These are phyloP conservation scores for Penicillium robsamsonii DNA, from an alignment of 495 filamentous ascomycete genomes.

Conservation along the genomic window DNA sequence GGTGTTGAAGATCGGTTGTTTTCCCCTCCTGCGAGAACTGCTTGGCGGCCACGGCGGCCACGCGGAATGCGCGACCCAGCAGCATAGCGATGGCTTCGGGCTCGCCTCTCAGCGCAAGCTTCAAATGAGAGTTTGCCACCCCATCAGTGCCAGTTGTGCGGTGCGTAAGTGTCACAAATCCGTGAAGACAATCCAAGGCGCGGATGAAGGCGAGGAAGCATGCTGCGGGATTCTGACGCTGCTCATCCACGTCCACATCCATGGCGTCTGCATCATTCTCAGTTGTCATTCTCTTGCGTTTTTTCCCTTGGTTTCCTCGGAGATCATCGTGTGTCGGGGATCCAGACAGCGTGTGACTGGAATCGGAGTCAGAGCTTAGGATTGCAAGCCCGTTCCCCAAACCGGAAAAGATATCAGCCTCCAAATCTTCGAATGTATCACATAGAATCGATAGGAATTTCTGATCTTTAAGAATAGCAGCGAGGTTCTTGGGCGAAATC, in stretches of 20 bases:
- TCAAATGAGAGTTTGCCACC: conserved; percentile 52
- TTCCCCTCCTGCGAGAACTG: conserved; percentile 35
- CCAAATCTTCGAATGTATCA: conserved; percentile 39
- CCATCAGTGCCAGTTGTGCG: conserved; percentile 30
- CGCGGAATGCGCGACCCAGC: conserved; percentile 40
- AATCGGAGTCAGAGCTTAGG: conserved; percentile 34
- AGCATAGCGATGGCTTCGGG: conserved; percentile 48
- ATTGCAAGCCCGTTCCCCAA: conserved; percentile 27
- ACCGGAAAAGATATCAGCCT: conserved; percentile 35
- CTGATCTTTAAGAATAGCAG: conserved; percentile 48
- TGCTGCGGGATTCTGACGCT: conserved; percentile 35
- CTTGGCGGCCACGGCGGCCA: conserved; percentile 36
- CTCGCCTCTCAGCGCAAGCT: conserved; percentile 47
- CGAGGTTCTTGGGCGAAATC: conserved; percentile 46
- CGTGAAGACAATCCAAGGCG: conserved; percentile 41
- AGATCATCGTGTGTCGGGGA: conserved; percentile 26
- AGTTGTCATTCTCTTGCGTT: conserved; percentile 40
- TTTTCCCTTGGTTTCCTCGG: conserved; percentile 44
- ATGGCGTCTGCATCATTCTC: conserved; percentile 36
- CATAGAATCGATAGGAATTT: conserved; percentile 49
- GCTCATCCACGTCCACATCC: conserved; percentile 38
- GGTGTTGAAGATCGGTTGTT: conserved; percentile 42
- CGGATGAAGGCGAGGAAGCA: conserved; percentile 44
- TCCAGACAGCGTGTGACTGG: conserved; percentile 42
- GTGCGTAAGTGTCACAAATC: conserved; percentile 29